phyloP scores from a whole-genome alignment of 441 rosid genomes.

The Breynia disticha region DNA sequence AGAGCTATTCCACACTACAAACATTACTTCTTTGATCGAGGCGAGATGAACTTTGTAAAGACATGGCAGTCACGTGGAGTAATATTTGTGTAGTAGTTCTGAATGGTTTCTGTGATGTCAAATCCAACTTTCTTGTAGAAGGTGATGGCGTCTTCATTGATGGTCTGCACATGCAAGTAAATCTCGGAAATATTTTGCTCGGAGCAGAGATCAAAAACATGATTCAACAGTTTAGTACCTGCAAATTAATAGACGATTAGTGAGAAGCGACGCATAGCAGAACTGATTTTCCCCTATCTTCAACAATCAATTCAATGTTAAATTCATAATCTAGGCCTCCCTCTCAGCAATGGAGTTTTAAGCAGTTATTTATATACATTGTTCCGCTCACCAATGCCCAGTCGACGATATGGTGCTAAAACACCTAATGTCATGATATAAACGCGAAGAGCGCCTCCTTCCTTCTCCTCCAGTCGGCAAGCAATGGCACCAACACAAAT shows the following conservation, averaged over 20 bases:
- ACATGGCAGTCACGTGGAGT: constrained; percentile 80
- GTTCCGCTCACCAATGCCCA: constrained; percentile 74
- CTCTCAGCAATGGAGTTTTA: not conserved
- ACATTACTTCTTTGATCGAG: constrained; percentile 43
- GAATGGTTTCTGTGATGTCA: constrained; percentile 66
- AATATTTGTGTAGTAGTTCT: constrained; percentile 75
- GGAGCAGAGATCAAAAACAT: constrained; percentile 64
- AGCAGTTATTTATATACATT: not conserved
- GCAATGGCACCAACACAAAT: constrained; percentile 95
- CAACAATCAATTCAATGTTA: not conserved
- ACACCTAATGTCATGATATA: constrained; percentile 98
- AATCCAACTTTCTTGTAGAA: constrained; percentile 92
- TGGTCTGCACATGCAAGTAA: constrained; percentile 94
- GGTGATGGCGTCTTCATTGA: constrained; percentile 85
- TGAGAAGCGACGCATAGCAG: constrained; percentile 2
- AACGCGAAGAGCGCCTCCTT: constrained; percentile 60
- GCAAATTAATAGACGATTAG: constrained; percentile 20
- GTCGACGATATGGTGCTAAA: constrained; percentile 90
- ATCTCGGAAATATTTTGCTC: constrained; percentile 66
- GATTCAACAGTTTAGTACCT: constrained; percentile 80
- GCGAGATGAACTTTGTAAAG: constrained; percentile 45
- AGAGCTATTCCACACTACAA: not conserved
- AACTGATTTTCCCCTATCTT: constrained; percentile 1
- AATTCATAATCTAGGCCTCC: not conserved
- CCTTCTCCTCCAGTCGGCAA: constrained; percentile 94